Percentiles rank a stretch among this genome's conserved stretches.
These are phyloP conservation scores for Phytophthora colocasiae DNA, from an alignment of 352 stramenopile species.

Conservation along the genomic window DNA sequence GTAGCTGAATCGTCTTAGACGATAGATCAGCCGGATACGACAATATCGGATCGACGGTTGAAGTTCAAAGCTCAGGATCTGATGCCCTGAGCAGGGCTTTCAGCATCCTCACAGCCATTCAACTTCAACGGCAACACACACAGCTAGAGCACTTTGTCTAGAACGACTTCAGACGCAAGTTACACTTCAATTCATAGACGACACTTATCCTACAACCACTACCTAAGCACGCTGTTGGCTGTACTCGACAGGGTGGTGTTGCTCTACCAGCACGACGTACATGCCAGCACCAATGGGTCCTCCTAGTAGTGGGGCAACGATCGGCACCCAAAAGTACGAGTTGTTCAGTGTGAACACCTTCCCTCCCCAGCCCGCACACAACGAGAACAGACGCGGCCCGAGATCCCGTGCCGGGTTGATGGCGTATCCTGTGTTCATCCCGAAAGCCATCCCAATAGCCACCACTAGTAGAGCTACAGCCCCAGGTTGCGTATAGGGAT, in stretches of 20 bases:
- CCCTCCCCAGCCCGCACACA: slow-evolving; percentile 46
- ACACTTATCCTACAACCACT: slow-evolving; percentile 1
- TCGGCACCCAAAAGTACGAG: slow-evolving; percentile 69
- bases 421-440: slow-evolving; percentile 75
- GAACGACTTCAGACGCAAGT: slow-evolving; percentile 19
- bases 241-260: slow-evolving; percentile 42
- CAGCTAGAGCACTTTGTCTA: neutral
- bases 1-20: neutral
- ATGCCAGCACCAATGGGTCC: slow-evolving; percentile 39
- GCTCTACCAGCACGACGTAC: slow-evolving; percentile 44
- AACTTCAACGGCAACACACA: neutral
- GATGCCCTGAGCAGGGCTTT: too few relatives aligned
- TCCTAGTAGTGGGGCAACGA: slow-evolving; percentile 47
- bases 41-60: too few relatives aligned
- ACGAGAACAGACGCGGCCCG: slow-evolving; percentile 49
- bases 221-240: slow-evolving; percentile 24
- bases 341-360: slow-evolving; percentile 45
- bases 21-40: too few relatives aligned
- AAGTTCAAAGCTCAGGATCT: too few relatives aligned
- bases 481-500: slow-evolving; percentile 44
- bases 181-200: slow-evolving; percentile 29
- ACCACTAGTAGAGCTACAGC: slow-evolving; percentile 58
- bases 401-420: slow-evolving; percentile 70
- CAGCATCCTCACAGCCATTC: neutral
- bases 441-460: slow-evolving; percentile 72